A percentile compares a stretch with the other conserved stretches of the same genome.
Evolutionary conservation across 331 rosid species (phyloP).

Genomic region (Cydonia oblonga): DNA sequence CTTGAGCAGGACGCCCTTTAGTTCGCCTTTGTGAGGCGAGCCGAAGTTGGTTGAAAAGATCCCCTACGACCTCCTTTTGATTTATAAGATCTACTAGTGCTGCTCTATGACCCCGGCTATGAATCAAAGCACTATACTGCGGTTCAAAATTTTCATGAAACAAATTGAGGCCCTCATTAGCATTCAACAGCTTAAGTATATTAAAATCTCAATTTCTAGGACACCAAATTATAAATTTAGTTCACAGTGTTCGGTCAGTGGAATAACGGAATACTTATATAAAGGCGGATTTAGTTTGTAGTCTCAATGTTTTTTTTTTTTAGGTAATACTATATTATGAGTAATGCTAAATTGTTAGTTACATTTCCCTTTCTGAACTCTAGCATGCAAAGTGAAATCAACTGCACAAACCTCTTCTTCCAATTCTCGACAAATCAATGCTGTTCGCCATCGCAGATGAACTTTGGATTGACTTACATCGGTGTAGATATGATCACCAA

Average conservation of each 20-base stretch:
- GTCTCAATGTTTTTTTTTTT: no score
- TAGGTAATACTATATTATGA: no score
- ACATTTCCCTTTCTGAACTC: neutral
- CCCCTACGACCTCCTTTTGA: slow-evolving; percentile 89
- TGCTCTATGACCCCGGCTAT: slow-evolving; percentile 50
- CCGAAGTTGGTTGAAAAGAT: slow-evolving; percentile 92
- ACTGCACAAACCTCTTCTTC: slow-evolving; percentile 76
- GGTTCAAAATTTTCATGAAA: slow-evolving; percentile 23
- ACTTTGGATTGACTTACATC: slow-evolving; percentile 96
- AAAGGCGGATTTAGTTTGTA: no score
- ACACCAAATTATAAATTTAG: no score
- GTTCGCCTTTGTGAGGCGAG: slow-evolving; percentile 82
- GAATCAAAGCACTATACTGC: slow-evolving; percentile 80
- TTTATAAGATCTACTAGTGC: slow-evolving; percentile 73
- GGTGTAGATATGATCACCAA: slow-evolving; percentile 94
- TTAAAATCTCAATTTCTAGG: neutral
- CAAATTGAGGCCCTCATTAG: slow-evolving; percentile 10
- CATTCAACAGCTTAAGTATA: slow-evolving; percentile 9
- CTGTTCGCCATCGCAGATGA: slow-evolving; percentile 94
- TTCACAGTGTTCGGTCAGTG: no score
- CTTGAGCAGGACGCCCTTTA: slow-evolving; percentile 88
- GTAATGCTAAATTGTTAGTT: neutral
- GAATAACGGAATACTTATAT: no score
- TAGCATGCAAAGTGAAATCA: neutral
- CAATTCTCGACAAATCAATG: slow-evolving; percentile 82